These are phyloP conservation scores for Leccinum huronense DNA, from an alignment of 1,284 basidiomycete genomes.

Conservation along the genomic window DNA sequence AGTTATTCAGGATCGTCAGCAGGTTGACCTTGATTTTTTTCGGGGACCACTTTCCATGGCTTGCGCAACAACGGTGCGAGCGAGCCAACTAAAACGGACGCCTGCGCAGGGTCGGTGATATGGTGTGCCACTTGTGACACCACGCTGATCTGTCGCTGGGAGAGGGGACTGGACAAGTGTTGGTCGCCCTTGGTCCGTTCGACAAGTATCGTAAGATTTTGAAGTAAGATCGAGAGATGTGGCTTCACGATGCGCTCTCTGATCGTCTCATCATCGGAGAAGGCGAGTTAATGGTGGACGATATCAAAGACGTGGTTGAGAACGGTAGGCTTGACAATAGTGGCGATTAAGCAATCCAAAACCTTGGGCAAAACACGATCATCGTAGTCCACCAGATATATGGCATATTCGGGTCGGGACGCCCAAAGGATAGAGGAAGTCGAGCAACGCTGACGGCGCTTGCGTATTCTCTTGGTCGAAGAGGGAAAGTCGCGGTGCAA, in stretches of 20 bases:
- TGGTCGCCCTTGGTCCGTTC: constrained; percentile 59
- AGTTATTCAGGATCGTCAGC: constrained; percentile 70
- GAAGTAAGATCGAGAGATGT: constrained; percentile 74
- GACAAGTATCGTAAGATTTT: constrained; percentile 72
- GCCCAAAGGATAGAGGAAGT: constrained; percentile 85
- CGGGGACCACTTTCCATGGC: constrained; percentile 74
- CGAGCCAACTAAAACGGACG: constrained; percentile 69
- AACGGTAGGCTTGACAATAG: constrained; percentile 86
- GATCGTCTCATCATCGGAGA: constrained; percentile 49
- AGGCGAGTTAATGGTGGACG: constrained; percentile 69
- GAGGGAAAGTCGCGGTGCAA: constrained; percentile 77
- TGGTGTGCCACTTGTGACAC: constrained; percentile 81
- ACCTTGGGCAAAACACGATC: constrained; percentile 69
- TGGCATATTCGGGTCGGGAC: constrained; percentile 53
- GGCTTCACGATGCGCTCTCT: constrained; percentile 67
- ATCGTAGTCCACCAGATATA: constrained; percentile 72
- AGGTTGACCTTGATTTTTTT: constrained; percentile 86
- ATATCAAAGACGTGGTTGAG: constrained; percentile 85
- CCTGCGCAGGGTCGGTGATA: constrained; percentile 70
- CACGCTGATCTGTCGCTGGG: constrained; percentile 81
- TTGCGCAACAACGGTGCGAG: constrained; percentile 83
- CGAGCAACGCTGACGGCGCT: constrained; percentile 85
- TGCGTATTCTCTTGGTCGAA: constrained; percentile 90
- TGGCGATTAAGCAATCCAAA: constrained; percentile 78
- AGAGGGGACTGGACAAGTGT: constrained; percentile 66